A percentile compares a stretch with the other conserved stretches of the same genome.
Evolutionary conservation across 495 filamentous ascomycete species (phyloP).

Genomic region (Aspergillus steynii): DNA sequence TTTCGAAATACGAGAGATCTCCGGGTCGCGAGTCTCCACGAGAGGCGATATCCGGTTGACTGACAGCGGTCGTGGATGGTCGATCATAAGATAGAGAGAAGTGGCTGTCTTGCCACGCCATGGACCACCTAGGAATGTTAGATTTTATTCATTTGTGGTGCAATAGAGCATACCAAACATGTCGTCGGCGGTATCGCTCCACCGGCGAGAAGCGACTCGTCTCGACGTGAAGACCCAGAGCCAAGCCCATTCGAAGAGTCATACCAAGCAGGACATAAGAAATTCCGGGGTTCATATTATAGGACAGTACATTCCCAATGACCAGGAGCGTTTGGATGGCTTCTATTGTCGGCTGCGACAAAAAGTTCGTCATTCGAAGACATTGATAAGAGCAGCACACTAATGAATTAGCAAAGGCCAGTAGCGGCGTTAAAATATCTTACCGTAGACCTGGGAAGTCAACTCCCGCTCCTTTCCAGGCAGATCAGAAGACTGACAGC

Average conservation of each 20-base stretch:
- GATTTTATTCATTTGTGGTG: not conserved
- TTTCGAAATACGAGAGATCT: slow-evolving; percentile 51
- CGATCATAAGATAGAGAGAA: slow-evolving; percentile 62
- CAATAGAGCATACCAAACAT: slow-evolving; percentile 38
- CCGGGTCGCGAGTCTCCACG: slow-evolving; percentile 40
- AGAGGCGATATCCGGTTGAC: slow-evolving; percentile 50
- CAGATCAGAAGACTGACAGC: slow-evolving; percentile 76
- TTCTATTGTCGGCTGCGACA: slow-evolving; percentile 59
- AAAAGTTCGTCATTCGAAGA: slow-evolving; percentile 61
- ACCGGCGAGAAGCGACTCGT: slow-evolving; percentile 47
- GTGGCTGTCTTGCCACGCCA: slow-evolving; percentile 64
- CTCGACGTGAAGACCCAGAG: slow-evolving; percentile 55
- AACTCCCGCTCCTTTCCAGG: slow-evolving; percentile 59
- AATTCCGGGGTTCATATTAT: slow-evolving; percentile 66
- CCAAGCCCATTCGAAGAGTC: slow-evolving; percentile 59
- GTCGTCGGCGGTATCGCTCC: slow-evolving; percentile 41
- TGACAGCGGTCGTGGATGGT: slow-evolving; percentile 52
- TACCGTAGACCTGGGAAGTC: slow-evolving; percentile 61
- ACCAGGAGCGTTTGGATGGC: slow-evolving; percentile 59
- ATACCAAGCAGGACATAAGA: slow-evolving; percentile 59
- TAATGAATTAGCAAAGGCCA: slow-evolving; percentile 20
- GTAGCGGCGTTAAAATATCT: slow-evolving; percentile 4
- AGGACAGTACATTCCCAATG: slow-evolving; percentile 61
- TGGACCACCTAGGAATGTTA: slow-evolving; percentile 47
- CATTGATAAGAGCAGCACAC: slow-evolving; percentile 65